A percentile compares a stretch with the other conserved stretches of the same genome.
Evolutionary conservation across 345 rosid genomes (phyloP).

Genomic region (Salix caprea): DNA sequence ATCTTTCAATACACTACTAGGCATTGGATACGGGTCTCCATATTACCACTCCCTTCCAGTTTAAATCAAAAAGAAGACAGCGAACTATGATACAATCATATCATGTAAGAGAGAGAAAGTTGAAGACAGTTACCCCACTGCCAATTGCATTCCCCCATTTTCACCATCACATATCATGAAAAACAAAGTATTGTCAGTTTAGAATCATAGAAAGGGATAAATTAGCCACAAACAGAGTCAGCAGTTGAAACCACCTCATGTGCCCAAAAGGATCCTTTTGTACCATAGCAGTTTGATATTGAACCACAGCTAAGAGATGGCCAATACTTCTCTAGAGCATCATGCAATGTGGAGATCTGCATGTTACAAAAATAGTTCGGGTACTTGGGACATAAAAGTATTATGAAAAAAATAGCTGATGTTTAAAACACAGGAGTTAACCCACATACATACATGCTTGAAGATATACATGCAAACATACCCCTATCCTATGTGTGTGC

Average conservation of each 20-base stretch:
- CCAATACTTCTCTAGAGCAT: slow-evolving; percentile 64
- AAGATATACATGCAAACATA: not conserved
- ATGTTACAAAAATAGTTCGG: not conserved
- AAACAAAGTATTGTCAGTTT: slow-evolving; percentile 40
- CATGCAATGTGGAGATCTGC: slow-evolving; percentile 59
- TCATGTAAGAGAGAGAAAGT: slow-evolving; percentile 17
- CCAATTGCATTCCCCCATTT: slow-evolving; percentile 27
- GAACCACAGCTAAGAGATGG: slow-evolving; percentile 65
- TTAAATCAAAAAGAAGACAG: not conserved
- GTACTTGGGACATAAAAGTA: not conserved
- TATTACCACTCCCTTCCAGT: not conserved
- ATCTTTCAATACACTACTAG: no score
- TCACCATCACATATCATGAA: slow-evolving; percentile 29
- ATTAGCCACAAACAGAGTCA: slow-evolving; percentile 3
- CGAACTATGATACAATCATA: slow-evolving; percentile 1
- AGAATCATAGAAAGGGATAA: not conserved
- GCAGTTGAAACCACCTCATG: slow-evolving; percentile 55
- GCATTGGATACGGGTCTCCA: no score
- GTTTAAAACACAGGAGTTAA: not conserved
- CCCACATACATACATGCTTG: not conserved
- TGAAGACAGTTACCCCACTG: slow-evolving; percentile 85
- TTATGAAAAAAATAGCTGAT: not conserved
- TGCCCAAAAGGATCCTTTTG: slow-evolving; percentile 71
- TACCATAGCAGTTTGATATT: slow-evolving; percentile 57
- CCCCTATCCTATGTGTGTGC: no score